Evolutionary conservation across 345 rosid genomes (phyloP), one percentile per base, ranked within the genome.

Genomic region (Hypericum perforatum): DNA sequence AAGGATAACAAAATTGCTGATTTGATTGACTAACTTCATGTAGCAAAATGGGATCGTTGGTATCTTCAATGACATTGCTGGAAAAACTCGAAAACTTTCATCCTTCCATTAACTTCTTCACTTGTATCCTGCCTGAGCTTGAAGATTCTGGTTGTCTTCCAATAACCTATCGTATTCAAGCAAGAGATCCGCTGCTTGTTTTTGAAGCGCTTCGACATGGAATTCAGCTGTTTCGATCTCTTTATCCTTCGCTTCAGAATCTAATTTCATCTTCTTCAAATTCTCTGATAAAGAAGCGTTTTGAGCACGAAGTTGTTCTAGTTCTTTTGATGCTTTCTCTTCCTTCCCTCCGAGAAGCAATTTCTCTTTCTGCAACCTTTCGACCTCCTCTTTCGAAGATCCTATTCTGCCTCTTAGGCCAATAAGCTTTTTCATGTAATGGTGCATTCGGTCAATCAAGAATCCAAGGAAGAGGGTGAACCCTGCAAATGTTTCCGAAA

Each of bases 121-220:
- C 58, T 51, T 66, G 56, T 68, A 75, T 45, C 91, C 84, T 55
- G 71, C 70, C 52, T 78, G 83, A 68, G 66, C 77, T 74, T 90
- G 98, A 59, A 91, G 92, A 60, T 63, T 84, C 54, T 84, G 96
- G 70, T 91, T 91, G 65, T 82, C 89, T 72, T 91, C 96, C 42
- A 91, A 62, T 39, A 91, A 62, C 32, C 82, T 79, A 48, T 86
- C 98, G 39, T 91, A 91, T 70, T 87, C 96, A 9, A 91, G 84
- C 41, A 91, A 76, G 5, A 91, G 58, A 58, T 86, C 98, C 6
- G 89, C 85, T 42, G 96, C 79, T 59, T 84, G 98, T 44, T 84
- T 82, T 62, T 87, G 96, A 22, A 91, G 98, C 43, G 86, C 53
- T 2, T 67, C 60, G 3, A 91, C 98, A 42, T 90, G 92, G 5